Evolutionary conservation across 2,329 filamentous ascomycete genomes (phyloP).

Genomic region (Exophiala sideris): DNA sequence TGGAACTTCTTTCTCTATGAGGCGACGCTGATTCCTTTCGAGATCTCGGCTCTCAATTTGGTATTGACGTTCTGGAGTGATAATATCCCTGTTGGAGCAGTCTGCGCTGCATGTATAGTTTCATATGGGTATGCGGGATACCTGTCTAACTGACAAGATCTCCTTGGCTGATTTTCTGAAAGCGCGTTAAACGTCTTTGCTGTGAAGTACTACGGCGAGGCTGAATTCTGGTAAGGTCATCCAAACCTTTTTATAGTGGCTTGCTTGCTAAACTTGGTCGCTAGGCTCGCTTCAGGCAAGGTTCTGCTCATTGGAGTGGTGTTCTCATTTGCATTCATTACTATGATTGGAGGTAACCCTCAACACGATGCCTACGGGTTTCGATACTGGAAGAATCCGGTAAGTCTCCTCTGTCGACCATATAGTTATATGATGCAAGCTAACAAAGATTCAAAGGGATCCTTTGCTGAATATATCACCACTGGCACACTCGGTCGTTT

Average conservation of each 20-base stretch:
- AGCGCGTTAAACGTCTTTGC: slow-evolving; percentile 62
- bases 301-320: slow-evolving; percentile 61
- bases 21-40: slow-evolving; percentile 51
- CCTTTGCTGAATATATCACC: slow-evolving; percentile 63
- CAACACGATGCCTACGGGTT: slow-evolving; percentile 67
- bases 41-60: slow-evolving; percentile 50
- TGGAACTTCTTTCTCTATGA: slow-evolving; percentile 54
- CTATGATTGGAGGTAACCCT: slow-evolving; percentile 78
- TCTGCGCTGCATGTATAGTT: slow-evolving; percentile 46
- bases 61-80: slow-evolving; percentile 52
- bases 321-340: slow-evolving; percentile 75
- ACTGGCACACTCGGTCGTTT: slow-evolving; percentile 59
- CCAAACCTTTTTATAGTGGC: no score
- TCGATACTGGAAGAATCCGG: slow-evolving; percentile 59
- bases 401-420: not conserved
- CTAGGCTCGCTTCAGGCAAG: slow-evolving; percentile 61
- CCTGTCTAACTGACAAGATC: no score
- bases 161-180: slow-evolving; percentile 31
- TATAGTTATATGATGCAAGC: not conserved
- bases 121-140: slow-evolving; percentile 35
- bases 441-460: slow-evolving; percentile 34
- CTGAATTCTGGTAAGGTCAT: slow-evolving; percentile 52
- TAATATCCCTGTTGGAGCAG: slow-evolving; percentile 43
- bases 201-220: slow-evolving; percentile 65
- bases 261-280: no score